phyloP scores from a whole-genome alignment of 345 rosid species.

The Eucalyptus sideroxylon region DNA sequence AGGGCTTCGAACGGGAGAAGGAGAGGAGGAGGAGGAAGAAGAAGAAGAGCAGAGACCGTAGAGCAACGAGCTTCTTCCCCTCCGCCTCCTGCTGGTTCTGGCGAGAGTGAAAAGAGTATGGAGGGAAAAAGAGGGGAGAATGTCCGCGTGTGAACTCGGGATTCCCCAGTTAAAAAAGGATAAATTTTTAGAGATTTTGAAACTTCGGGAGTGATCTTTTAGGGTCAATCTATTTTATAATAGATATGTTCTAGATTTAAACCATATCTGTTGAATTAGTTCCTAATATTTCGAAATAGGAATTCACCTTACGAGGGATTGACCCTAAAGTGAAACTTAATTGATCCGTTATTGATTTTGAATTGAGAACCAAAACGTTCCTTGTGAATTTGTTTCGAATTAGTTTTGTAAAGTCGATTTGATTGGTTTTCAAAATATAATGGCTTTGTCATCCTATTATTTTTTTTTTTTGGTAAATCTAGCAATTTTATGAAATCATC shows the following conservation, averaged over 20 bases:
- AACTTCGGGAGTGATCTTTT: not conserved
- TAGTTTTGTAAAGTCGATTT: too few relatives aligned
- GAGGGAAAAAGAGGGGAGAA: not conserved
- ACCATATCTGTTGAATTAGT: not conserved
- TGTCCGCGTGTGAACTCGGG: not conserved
- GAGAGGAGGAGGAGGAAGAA: not conserved
- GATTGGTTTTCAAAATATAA: not conserved
- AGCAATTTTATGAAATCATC: too few relatives aligned
- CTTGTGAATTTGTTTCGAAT: not conserved
- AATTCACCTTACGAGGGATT: not conserved
- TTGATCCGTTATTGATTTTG: not conserved
- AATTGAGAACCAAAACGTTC: fast-evolving
- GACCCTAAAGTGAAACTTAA: not conserved
- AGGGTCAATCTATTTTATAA: not conserved
- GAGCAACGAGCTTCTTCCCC: not conserved
- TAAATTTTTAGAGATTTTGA: not conserved
- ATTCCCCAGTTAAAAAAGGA: not conserved
- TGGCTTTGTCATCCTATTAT: not conserved
- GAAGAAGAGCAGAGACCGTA: not conserved
- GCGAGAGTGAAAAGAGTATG: not conserved
- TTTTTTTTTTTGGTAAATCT: too few relatives aligned
- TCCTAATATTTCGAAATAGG: not conserved
- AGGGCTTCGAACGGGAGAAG: not conserved
- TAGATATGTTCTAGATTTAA: not conserved
- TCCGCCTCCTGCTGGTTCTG: not conserved